Percentiles rank a stretch among this genome's conserved stretches.
Evolutionary conservation across 2,329 filamentous ascomycete genomes (phyloP).

Genomic region (Exophiala mesophila): DNA sequence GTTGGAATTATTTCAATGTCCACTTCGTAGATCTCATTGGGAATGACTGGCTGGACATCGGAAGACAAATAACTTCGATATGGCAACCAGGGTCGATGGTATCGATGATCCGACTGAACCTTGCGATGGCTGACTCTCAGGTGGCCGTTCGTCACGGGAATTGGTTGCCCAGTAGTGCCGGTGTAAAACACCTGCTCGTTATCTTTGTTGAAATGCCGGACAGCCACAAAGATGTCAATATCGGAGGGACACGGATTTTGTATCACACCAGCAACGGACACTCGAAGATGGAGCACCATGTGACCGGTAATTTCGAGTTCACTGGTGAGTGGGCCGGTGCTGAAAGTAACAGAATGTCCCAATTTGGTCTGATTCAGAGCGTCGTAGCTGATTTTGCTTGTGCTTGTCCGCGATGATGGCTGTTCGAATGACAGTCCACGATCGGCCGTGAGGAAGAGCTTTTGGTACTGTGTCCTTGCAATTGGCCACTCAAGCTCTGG

Average conservation of each 20-base stretch:
- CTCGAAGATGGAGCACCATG: constrained; percentile 57
- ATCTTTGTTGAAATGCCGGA: constrained; percentile 46
- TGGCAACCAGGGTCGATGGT: constrained; percentile 43
- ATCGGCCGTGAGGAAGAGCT: constrained; percentile 53
- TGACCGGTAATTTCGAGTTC: constrained; percentile 68
- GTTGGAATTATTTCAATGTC: constrained; percentile 41
- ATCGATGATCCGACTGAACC: constrained; percentile 39
- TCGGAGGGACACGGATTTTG: constrained; percentile 43
- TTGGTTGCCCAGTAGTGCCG: constrained; percentile 50
- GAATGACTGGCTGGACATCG: constrained; percentile 44
- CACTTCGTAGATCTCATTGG: constrained; percentile 46
- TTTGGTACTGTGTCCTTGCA: constrained; percentile 57
- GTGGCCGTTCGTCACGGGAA: constrained; percentile 51
- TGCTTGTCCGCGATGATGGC: constrained; percentile 26
- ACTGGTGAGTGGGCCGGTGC: constrained; percentile 51
- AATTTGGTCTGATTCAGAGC: constrained; percentile 55
- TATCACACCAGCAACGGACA: constrained; percentile 47
- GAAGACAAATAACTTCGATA: constrained; percentile 47
- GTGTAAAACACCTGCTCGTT: constrained; percentile 53
- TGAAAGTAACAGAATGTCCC: constrained; percentile 53
- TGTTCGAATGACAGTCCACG: constrained; percentile 36
- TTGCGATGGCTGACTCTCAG: constrained; percentile 48
- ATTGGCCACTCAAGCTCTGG: constrained; percentile 63
- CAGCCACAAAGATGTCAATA: constrained; percentile 50
- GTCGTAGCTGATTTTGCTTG: constrained; percentile 51